These are phyloP conservation scores for Chionographis japonica DNA, from an alignment of 106 monocot species.

Conservation along the genomic window DNA sequence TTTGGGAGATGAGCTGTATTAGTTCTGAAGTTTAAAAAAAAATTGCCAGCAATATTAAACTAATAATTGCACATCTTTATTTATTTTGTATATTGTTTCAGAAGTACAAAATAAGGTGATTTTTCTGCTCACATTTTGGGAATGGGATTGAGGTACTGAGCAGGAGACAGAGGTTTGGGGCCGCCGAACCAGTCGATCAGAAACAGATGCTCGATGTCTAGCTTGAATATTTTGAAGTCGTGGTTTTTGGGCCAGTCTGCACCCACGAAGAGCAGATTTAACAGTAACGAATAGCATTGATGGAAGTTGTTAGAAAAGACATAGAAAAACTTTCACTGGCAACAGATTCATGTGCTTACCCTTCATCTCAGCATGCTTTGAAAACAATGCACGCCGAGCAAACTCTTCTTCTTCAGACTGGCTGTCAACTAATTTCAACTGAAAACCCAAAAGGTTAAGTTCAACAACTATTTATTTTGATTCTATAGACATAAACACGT, in stretches of 20 bases:
- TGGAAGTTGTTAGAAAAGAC: no score
- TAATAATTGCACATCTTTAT: no score
- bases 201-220: conserved; percentile 46
- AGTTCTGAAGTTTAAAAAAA: no score
- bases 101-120: neutral
- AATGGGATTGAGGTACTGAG: conserved; percentile 33
- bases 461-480: no score
- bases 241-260: conserved; percentile 59
- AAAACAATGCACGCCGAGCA: conserved; percentile 44
- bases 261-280: neutral
- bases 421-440: conserved; percentile 49
- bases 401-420: conserved; percentile 45
- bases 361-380: conserved; percentile 68
- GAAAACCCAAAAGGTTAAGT: neutral
- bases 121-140: conserved; percentile 23
- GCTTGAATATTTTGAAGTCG: conserved; percentile 49
- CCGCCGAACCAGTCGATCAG: conserved; percentile 66
- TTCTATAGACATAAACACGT: neutral
- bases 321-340: no score
- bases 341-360: conserved; percentile 18
- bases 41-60: no score
- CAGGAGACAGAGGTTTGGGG: conserved; percentile 37
- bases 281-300: neutral
- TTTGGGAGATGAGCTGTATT: no score
- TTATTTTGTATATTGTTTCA: no score